phyloP scores from a whole-genome alignment of 805 yeast species.

The Myxozyma melibiosi region DNA sequence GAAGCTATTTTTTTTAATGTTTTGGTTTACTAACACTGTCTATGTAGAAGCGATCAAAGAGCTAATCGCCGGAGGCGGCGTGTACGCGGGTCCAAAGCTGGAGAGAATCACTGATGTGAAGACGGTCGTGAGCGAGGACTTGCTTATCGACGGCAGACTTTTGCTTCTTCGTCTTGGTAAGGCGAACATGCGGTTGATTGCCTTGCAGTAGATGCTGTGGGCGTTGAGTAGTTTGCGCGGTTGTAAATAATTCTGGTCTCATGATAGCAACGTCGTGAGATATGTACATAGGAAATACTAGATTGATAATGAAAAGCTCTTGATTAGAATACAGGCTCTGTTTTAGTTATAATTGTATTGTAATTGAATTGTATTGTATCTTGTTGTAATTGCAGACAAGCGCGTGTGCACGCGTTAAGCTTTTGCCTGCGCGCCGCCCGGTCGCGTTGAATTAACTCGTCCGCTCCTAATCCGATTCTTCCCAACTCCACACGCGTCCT shows the following conservation, averaged over 20 bases:
- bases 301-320: no score
- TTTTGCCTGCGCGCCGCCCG: background rate
- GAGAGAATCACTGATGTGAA: constrained; percentile 54
- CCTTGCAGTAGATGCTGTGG: constrained; percentile 11
- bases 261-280: no score
- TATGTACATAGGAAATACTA: no score
- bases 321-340: no score
- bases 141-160: constrained; percentile 60
- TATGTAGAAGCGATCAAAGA: constrained; percentile 11
- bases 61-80: constrained; percentile 59
- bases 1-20: no score
- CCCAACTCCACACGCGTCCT: background rate
- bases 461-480: background rate
- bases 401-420: background rate
- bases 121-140: constrained; percentile 52
- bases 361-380: no score
- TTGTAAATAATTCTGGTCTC: no score
- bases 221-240: no score
- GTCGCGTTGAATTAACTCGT: background rate
- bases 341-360: no score
- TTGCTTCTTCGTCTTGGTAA: constrained; percentile 77
- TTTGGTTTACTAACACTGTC: background rate
- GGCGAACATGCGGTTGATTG: constrained; percentile 41
- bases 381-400: background rate
- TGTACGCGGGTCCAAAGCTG: constrained; percentile 67